Evolutionary conservation across 768 basidiomycete genomes (phyloP).

Genomic region (Tricholoma hemisulphureum): DNA sequence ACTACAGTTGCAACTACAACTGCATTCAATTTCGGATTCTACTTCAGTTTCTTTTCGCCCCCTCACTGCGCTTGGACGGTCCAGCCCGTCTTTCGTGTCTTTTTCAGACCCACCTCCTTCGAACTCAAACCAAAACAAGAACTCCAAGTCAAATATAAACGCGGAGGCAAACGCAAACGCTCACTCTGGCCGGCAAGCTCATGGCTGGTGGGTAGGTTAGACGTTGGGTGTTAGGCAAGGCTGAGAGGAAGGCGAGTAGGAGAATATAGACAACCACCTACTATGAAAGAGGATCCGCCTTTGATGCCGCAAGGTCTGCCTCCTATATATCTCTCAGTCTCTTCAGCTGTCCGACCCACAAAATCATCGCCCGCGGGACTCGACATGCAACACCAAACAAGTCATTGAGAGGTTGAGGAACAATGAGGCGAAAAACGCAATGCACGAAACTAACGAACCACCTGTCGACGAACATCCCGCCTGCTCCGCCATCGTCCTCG

Average conservation of each 20-base stretch:
- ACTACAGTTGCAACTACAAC: no score
- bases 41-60: no score
- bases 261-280: slow-evolving; percentile 44
- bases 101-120: no score
- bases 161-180: no score
- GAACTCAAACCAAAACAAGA: no score
- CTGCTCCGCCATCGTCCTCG: slow-evolving; percentile 82
- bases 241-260: neutral
- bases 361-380: slow-evolving; percentile 79
- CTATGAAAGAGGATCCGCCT: slow-evolving; percentile 55
- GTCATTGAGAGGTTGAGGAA: neutral
- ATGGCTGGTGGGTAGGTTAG: slow-evolving; percentile 37
- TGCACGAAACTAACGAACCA: slow-evolving; percentile 46
- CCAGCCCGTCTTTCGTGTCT: no score
- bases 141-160: no score
- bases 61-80: no score
- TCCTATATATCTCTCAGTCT: slow-evolving; percentile 49
- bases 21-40: no score
- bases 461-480: slow-evolving; percentile 75
- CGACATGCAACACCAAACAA: slow-evolving; percentile 26
- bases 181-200: slow-evolving; percentile 73
- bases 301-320: slow-evolving; percentile 32
- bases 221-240: neutral
- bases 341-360: slow-evolving; percentile 69
- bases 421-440: neutral